Conservation (phyloP, 1,139 yeast species). For the Geotrichum restrictum region DNA sequence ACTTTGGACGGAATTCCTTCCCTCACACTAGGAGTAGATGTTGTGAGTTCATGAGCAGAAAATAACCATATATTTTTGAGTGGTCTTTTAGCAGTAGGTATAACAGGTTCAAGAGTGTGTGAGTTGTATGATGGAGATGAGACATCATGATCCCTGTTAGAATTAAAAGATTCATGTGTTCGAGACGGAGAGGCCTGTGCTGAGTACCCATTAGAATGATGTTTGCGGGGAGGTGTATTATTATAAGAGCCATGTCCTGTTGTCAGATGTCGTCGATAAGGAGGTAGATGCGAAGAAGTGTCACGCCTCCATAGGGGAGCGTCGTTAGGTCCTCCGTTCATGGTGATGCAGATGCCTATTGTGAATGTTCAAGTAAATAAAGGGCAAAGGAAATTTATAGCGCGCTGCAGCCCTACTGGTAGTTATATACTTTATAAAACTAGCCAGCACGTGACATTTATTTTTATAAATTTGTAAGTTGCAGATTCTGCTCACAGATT, state of each 20-base stretch:
- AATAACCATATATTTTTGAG: constrained; percentile 21
- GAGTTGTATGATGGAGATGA: neutral
- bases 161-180: neutral
- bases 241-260: neutral
- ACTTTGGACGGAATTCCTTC: constrained; percentile 40
- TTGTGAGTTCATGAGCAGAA: constrained; percentile 17
- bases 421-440: too few relatives aligned
- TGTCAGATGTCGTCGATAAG: neutral
- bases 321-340: neutral
- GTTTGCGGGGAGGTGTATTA: neutral
- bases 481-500: too few relatives aligned
- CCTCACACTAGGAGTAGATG: constrained; percentile 39
- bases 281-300: neutral
- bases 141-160: neutral
- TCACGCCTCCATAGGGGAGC: neutral
- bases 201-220: neutral
- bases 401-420: too few relatives aligned
- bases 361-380: neutral
- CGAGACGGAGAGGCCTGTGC: neutral
- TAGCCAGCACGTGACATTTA: too few relatives aligned
- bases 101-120: neutral
- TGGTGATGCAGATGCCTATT: neutral
- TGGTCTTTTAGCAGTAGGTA: constrained; percentile 1
- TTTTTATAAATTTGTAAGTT: too few relatives aligned
- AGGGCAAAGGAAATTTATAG: too few relatives aligned